phyloP scores from a whole-genome alignment of 306 rosid species.

The Quillaja saponaria region DNA sequence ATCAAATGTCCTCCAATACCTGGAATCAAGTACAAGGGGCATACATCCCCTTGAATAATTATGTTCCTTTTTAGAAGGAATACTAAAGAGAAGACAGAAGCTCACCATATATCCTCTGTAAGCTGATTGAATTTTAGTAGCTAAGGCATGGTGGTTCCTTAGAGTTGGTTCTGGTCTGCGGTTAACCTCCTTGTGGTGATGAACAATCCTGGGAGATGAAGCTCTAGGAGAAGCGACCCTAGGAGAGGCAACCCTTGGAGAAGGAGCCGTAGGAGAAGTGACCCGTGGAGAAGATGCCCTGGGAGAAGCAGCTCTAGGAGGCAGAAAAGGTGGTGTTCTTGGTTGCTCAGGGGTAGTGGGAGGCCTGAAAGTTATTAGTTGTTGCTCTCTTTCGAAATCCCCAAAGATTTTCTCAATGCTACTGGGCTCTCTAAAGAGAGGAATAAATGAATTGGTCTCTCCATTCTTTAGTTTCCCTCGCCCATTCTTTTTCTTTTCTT shows the following conservation, averaged over 20 bases:
- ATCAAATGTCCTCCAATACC: not conserved
- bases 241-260: slow-evolving; percentile 52
- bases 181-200: slow-evolving; percentile 53
- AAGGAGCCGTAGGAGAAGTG: slow-evolving; percentile 38
- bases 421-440: slow-evolving; percentile 89
- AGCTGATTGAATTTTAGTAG: slow-evolving; percentile 83
- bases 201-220: slow-evolving; percentile 49
- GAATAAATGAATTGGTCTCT: slow-evolving; percentile 84
- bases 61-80: not conserved
- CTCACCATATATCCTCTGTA: slow-evolving; percentile 89
- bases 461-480: slow-evolving; percentile 69
- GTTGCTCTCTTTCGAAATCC: slow-evolving; percentile 94
- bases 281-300: slow-evolving; percentile 52
- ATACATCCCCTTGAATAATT: slow-evolving; percentile 1
- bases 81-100: slow-evolving; percentile 20
- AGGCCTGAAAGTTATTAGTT: slow-evolving; percentile 55
- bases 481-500: slow-evolving; percentile 84
- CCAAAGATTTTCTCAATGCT: slow-evolving; percentile 94
- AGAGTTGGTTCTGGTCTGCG: slow-evolving; percentile 80
- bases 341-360: slow-evolving; percentile 68
- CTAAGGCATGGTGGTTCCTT: slow-evolving; percentile 76
- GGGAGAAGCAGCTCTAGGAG: slow-evolving; percentile 58
- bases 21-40: not conserved
- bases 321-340: slow-evolving; percentile 58
- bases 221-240: slow-evolving; percentile 57